Conservation (phyloP, 257 asterid genomes). For the Mitragyna speciosa region DNA sequence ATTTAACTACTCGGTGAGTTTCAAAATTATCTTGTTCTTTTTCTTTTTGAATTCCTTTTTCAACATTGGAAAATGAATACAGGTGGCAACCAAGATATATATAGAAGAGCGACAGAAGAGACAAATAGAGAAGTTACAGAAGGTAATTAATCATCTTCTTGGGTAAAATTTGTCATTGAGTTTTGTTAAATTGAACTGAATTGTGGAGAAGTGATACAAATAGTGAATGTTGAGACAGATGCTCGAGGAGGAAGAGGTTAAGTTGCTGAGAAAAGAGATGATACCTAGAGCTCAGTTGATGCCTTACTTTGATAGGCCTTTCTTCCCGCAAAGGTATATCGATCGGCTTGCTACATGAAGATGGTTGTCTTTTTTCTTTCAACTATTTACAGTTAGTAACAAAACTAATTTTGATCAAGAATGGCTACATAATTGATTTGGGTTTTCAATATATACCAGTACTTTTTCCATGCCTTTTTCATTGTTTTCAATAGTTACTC, state of each 20-base stretch:
- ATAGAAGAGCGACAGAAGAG: slow-evolving; percentile 62
- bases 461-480: no score
- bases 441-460: no score
- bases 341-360: background rate
- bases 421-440: no score
- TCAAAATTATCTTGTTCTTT: background rate
- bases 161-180: background rate
- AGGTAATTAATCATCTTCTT: slow-evolving; percentile 36
- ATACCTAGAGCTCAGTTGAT: slow-evolving; percentile 82
- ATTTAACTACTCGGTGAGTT: slow-evolving; percentile 60
- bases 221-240: slow-evolving; percentile 32
- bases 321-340: slow-evolving; percentile 63
- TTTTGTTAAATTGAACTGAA: background rate
- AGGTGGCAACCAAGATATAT: slow-evolving; percentile 61
- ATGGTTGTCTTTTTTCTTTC: background rate
- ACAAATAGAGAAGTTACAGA: slow-evolving; percentile 57
- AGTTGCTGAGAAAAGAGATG: slow-evolving; percentile 66
- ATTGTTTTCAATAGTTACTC: no score
- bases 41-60: background rate
- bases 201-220: background rate
- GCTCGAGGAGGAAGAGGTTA: slow-evolving; percentile 76
- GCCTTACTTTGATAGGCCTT: slow-evolving; percentile 76
- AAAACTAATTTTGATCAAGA: background rate
- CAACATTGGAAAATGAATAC: background rate
- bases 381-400: no score